Conservation (phyloP, 140 eudicot genomes). For the Flaveria floridana region DNA sequence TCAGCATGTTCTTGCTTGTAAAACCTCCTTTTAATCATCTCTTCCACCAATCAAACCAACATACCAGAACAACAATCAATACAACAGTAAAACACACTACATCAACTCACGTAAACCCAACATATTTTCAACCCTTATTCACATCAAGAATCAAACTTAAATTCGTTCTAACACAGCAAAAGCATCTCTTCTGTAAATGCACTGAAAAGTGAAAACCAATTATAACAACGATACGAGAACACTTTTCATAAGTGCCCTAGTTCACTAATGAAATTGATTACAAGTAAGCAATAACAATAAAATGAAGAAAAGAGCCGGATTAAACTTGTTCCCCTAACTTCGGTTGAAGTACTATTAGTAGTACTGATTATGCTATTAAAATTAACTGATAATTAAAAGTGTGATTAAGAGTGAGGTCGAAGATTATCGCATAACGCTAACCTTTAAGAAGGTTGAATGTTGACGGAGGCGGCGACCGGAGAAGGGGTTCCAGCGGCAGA, state of each 20-base stretch:
- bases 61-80: not conserved
- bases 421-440: slow-evolving; percentile 17
- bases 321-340: not conserved
- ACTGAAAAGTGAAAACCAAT: not conserved
- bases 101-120: not conserved
- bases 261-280: not conserved
- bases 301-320: not conserved
- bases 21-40: slow-evolving; percentile 88
- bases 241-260: slow-evolving; percentile 12
- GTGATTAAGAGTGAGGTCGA: not conserved
- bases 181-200: slow-evolving; percentile 1
- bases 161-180: not conserved
- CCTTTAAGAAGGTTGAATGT: slow-evolving; percentile 17
- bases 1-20: slow-evolving; percentile 79
- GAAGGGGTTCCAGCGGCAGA: slow-evolving; percentile 9
- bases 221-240: not conserved
- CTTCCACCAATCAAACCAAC: slow-evolving; percentile 26
- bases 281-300: not conserved
- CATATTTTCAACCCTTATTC: not conserved
- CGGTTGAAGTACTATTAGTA: not conserved
- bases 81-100: slow-evolving; percentile 8
- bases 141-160: not conserved
- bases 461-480: slow-evolving; percentile 26
- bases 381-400: not conserved
- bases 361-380: not conserved